A percentile compares a stretch with the other conserved stretches of the same genome.
Conservation (phyloP, 495 filamentous ascomycete species). For the Trypethelium eluteriae region DNA sequence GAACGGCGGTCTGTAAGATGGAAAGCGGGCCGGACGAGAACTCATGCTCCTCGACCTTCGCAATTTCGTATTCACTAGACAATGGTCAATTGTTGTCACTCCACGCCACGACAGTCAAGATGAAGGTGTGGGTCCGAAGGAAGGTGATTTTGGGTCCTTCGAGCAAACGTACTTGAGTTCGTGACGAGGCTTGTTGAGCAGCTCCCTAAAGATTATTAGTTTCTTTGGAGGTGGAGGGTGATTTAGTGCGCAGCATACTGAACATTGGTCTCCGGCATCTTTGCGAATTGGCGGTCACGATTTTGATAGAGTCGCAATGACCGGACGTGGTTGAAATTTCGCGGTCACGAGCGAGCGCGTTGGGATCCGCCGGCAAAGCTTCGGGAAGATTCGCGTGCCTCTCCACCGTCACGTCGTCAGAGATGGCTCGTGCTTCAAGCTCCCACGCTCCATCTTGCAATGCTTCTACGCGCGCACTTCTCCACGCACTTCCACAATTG, state of each 20-base stretch:
- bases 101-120: not conserved
- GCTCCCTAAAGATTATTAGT: conserved; percentile 52
- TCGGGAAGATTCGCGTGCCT: not conserved
- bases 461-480: not conserved
- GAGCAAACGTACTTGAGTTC: conserved; percentile 64
- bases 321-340: not conserved
- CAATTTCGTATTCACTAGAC: conserved; percentile 76
- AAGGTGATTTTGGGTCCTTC: conserved; percentile 6
- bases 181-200: conserved; percentile 68
- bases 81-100: conserved; percentile 11
- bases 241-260: conserved; percentile 49
- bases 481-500: not conserved
- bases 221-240: not conserved
- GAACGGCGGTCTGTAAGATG: conserved; percentile 85
- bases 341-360: conserved; percentile 6
- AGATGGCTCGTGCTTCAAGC: not conserved
- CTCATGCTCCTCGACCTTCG: conserved; percentile 81
- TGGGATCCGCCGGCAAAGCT: not conserved
- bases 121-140: conserved; percentile 12
- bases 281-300: conserved; percentile 21
- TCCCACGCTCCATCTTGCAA: not conserved
- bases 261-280: conserved; percentile 70
- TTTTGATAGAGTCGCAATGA: not conserved
- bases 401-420: not conserved
- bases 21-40: conserved; percentile 80